Evolutionary conservation across 805 yeast species (phyloP).

Genomic region (Sugiyamaella marilandica): DNA sequence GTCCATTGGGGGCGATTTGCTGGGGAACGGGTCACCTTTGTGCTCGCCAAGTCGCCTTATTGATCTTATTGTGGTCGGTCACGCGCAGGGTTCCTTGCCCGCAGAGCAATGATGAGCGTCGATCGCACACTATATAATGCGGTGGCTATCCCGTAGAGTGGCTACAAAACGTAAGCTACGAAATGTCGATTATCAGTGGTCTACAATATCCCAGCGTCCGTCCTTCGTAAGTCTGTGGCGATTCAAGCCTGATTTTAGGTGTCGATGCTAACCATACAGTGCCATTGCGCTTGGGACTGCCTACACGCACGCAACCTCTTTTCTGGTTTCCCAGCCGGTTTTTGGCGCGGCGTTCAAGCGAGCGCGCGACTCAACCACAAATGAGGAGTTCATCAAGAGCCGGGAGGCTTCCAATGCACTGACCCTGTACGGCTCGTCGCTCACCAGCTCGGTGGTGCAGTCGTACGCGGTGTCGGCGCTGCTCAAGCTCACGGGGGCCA

Average conservation of each 20-base stretch:
- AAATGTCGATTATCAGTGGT: conserved; percentile 4
- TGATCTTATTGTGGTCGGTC: background rate
- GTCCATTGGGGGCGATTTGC: background rate
- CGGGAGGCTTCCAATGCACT: conserved; percentile 37
- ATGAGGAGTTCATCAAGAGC: conserved; percentile 34
- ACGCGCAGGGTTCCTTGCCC: background rate
- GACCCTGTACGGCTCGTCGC: conserved; percentile 32
- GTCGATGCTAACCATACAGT: conserved; percentile 10
- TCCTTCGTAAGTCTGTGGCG: conserved; percentile 2
- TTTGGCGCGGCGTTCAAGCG: conserved; percentile 37
- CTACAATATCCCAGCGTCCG: conserved; percentile 10
- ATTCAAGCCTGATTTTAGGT: too few species aligned
- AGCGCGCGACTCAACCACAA: conserved; percentile 32
- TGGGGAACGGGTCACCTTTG: background rate
- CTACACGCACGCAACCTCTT: conserved; percentile 34
- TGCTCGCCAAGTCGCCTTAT: background rate
- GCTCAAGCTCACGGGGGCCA: conserved; percentile 36
- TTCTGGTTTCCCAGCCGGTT: conserved; percentile 35
- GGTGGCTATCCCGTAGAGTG: background rate
- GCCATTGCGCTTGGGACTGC: conserved; percentile 39
- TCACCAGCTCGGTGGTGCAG: conserved; percentile 35
- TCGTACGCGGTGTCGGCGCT: conserved; percentile 39
- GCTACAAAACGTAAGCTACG: background rate
- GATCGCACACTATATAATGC: background rate
- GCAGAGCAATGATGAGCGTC: background rate